Evolutionary conservation across 331 rosid genomes (phyloP).

Genomic region (Dryas integrifolia): DNA sequence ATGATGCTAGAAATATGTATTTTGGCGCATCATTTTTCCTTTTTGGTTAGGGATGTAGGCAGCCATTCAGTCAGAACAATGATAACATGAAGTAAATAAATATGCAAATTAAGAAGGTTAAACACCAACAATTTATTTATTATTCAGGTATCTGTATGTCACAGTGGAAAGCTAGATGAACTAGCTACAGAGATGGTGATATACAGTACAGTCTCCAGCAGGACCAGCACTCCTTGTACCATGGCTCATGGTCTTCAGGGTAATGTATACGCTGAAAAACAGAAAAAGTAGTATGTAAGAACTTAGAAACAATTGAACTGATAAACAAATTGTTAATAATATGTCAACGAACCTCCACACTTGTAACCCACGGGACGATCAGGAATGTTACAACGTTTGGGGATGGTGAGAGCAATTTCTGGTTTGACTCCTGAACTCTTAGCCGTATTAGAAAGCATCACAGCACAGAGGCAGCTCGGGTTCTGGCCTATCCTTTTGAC

Average conservation of each 20-base stretch:
- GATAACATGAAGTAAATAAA: not conserved
- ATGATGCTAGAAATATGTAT: too few species aligned
- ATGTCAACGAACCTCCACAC: constrained; percentile 43
- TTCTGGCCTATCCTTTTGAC: constrained; percentile 45
- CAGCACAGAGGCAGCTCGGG: constrained; percentile 52
- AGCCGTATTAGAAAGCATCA: constrained; percentile 47
- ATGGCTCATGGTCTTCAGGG: constrained; percentile 35
- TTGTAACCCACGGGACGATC: constrained; percentile 48
- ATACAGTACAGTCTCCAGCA: constrained; percentile 6
- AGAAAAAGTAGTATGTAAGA: not conserved
- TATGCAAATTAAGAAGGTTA: not conserved
- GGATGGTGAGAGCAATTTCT: constrained; percentile 47
- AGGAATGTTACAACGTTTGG: constrained; percentile 46
- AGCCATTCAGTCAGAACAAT: too few species aligned
- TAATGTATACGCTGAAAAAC: constrained; percentile 37
- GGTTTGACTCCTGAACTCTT: constrained; percentile 37
- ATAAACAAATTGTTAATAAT: not conserved
- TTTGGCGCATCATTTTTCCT: too few species aligned
- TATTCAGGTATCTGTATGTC: constrained; percentile 5
- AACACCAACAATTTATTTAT: constrained; percentile 9
- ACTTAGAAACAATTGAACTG: not conserved
- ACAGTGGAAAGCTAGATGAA: constrained; percentile 5
- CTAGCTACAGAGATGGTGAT: not conserved
- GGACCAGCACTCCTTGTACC: not conserved
- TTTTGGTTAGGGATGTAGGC: not conserved